Percentiles rank a stretch among this genome's conserved stretches.
Conservation (phyloP, 176 grass and related monocot genomes). For the maize (Zea mays) region DNA sequence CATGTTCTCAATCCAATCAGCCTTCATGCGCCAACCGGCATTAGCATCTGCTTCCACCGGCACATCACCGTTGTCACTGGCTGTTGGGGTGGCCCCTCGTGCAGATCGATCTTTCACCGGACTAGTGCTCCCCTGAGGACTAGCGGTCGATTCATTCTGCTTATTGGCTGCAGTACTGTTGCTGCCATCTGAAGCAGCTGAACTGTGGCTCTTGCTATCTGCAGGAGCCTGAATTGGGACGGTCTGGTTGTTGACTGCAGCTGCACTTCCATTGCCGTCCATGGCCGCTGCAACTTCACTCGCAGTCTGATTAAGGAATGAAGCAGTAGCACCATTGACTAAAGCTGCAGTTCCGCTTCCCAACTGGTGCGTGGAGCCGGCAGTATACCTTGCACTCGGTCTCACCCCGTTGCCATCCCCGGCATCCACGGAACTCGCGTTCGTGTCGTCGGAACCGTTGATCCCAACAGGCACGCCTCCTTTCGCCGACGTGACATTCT, state of each 20-base stretch:
- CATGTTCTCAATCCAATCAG: slow-evolving; percentile 66
- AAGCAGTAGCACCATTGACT: slow-evolving; percentile 20
- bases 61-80: slow-evolving; percentile 24
- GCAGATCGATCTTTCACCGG: slow-evolving; percentile 23
- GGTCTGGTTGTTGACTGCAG: slow-evolving; percentile 45
- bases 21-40: slow-evolving; percentile 28
- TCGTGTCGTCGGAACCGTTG: slow-evolving; percentile 20
- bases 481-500: not conserved
- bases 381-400: slow-evolving; percentile 20
- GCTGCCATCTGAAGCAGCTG: slow-evolving; percentile 41
- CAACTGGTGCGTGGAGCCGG: slow-evolving; percentile 10
- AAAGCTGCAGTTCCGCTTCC: slow-evolving; percentile 27
- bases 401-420: slow-evolving; percentile 25
- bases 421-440: slow-evolving; percentile 30
- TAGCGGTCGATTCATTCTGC: slow-evolving; percentile 20
- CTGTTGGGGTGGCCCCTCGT: not conserved
- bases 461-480: slow-evolving; percentile 17
- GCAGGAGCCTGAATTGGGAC: slow-evolving; percentile 16
- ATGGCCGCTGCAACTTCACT: slow-evolving; percentile 23
- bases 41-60: slow-evolving; percentile 20
- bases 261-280: slow-evolving; percentile 18
- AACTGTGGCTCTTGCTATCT: slow-evolving; percentile 39
- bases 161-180: slow-evolving; percentile 22
- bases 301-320: slow-evolving; percentile 34
- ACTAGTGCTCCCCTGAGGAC: slow-evolving; percentile 18